Evolutionary conservation across 495 filamentous ascomycete species (phyloP), one percentile per base, ranked within the genome.

Genomic region (Chaetomium cochliodes): DNA sequence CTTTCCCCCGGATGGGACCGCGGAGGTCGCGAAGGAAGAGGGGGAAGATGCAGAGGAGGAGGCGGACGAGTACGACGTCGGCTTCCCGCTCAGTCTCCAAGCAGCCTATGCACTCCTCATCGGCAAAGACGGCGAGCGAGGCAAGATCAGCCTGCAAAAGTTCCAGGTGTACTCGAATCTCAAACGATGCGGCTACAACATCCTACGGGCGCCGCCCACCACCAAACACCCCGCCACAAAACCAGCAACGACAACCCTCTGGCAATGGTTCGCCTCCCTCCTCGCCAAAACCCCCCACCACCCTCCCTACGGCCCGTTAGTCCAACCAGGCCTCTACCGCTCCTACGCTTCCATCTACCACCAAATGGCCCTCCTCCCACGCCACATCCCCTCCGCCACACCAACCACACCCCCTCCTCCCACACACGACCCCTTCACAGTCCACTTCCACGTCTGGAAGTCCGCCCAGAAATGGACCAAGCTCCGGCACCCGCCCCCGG

Each of bases 91-190:
- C 82, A 94, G 91, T 69, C 74, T 97, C 33, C 91, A 98, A 74
- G 92, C 89, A 6, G 92, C 90, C 1, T 98, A 97, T 79, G 84
- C 94, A 33, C 83, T 88, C 47, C 86, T 91, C 65, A 82, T 91
- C 67, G 90, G 88, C 16, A 75, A 78, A 20, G 86, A 85, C 61
- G 88, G 77, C 6, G 79, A 85, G 44, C 74, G 80, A n/a, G 85
- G 82, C 13, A 85, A 86, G 66, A 78, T 84, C 55, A 81, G 76
- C 58, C 58, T 96, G n/a, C 93, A 96, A 69, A 84, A 91, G 65
- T 98, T 90, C 71, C 87, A 88, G 26, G 94, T 98, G 3, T 98
- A 90, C 70, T 83, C 90, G 3, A 87, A 90, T 41, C 79, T 98
- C 65, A 93, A 87, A 73, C 81, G 94, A n/a, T 78, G 84, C 39